A percentile compares a stretch with the other conserved stretches of the same genome.
Conservation (phyloP, 2,329 filamentous ascomycete species). For the Cryphonectria naterciae region DNA sequence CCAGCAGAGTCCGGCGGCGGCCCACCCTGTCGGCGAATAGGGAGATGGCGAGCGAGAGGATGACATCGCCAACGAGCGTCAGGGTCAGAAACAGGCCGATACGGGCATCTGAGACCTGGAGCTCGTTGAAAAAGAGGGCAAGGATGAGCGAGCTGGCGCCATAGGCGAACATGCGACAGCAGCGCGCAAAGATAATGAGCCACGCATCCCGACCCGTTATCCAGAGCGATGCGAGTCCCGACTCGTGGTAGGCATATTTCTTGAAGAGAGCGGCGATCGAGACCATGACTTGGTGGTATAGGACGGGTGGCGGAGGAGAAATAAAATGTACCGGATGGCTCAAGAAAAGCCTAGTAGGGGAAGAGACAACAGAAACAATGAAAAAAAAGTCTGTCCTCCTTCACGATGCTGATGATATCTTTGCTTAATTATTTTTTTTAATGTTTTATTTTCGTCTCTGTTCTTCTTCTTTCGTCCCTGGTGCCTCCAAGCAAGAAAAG, state of each 20-base stretch:
- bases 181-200: constrained; percentile 56
- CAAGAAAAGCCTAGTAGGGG: not conserved
- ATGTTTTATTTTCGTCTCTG: not conserved
- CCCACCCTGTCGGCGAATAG: constrained; percentile 63
- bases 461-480: no score
- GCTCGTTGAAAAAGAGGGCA: constrained; percentile 62
- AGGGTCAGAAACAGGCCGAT: constrained; percentile 70
- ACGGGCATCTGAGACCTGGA: constrained; percentile 58
- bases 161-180: constrained; percentile 65
- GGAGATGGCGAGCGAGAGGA: constrained; percentile 60
- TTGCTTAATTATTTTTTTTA: not conserved
- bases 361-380: not conserved
- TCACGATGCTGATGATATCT: not conserved
- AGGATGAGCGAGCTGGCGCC: constrained; percentile 64
- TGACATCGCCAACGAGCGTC: constrained; percentile 64
- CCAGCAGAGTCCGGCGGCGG: constrained; percentile 55
- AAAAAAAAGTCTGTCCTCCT: not conserved
- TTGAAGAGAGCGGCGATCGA: constrained; percentile 23
- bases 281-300: constrained; percentile 11
- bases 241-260: constrained; percentile 45
- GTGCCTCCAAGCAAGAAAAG: not conserved
- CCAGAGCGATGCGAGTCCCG: constrained; percentile 52
- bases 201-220: constrained; percentile 53
- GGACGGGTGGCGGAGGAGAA: not conserved
- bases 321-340: not conserved